A percentile compares a stretch with the other conserved stretches of the same genome.
phyloP scores from a whole-genome alignment of 768 basidiomycete species.

The Melanogaster broomeanus region DNA sequence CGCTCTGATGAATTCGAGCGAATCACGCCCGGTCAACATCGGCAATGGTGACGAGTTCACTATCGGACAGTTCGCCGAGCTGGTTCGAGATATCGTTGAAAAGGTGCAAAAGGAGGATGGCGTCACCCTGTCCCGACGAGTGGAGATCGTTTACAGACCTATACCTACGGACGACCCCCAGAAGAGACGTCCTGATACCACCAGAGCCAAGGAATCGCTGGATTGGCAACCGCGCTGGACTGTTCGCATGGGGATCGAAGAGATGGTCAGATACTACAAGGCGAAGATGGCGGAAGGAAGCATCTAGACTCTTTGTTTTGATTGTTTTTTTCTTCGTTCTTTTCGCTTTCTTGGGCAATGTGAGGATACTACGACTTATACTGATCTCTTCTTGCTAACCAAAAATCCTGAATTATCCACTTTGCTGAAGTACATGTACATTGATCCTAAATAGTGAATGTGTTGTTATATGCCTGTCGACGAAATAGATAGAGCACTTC shows the following conservation, averaged over 20 bases:
- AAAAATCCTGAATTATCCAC: neutral
- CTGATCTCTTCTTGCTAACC: no score
- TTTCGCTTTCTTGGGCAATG: no score
- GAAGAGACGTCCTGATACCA: slow-evolving; percentile 90
- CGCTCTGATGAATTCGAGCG: slow-evolving; percentile 91
- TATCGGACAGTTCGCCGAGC: slow-evolving; percentile 90
- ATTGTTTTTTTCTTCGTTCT: no score
- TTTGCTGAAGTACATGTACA: slow-evolving; percentile 9
- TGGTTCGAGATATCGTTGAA: slow-evolving; percentile 90
- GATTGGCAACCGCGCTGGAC: slow-evolving; percentile 94
- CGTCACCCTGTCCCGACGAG: slow-evolving; percentile 46
- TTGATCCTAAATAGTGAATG: slow-evolving; percentile 15
- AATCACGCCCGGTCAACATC: slow-evolving; percentile 94
- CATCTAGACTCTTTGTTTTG: slow-evolving; percentile 44
- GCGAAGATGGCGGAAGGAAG: slow-evolving; percentile 86
- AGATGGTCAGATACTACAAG: slow-evolving; percentile 94
- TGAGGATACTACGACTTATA: no score
- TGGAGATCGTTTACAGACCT: slow-evolving; percentile 73
- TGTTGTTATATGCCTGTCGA: neutral
- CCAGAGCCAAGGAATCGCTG: slow-evolving; percentile 80
- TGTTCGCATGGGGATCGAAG: slow-evolving; percentile 90
- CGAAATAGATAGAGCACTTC: slow-evolving; percentile 10
- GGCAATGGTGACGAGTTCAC: slow-evolving; percentile 96
- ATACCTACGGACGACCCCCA: slow-evolving; percentile 95
- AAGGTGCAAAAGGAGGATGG: slow-evolving; percentile 90